A percentile compares a stretch with the other conserved stretches of the same genome.
phyloP scores from a whole-genome alignment of 306 rosid genomes.

The Cajanus cajan region DNA sequence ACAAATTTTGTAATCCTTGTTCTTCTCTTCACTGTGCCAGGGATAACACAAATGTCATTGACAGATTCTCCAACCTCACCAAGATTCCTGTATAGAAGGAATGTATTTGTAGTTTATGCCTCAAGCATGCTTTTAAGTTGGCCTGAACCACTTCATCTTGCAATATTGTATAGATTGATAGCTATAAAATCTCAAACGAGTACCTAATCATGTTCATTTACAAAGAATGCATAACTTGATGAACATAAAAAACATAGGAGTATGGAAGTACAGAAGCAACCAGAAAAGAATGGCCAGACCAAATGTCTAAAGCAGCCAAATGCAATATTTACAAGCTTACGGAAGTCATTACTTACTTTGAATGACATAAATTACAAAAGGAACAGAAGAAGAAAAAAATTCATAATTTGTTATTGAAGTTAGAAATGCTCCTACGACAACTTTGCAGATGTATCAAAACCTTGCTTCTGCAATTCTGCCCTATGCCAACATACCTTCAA shows the following conservation, averaged over 20 bases:
- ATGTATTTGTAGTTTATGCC: background rate
- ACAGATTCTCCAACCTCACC: background rate
- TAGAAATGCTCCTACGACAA: slow-evolving; percentile 54
- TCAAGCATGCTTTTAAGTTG: background rate
- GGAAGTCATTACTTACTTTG: slow-evolving; percentile 42
- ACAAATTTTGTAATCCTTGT: background rate
- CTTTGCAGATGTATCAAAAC: slow-evolving; percentile 58
- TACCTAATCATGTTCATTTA: slow-evolving; percentile 27
- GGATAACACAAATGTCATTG: background rate
- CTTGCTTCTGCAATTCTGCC: slow-evolving; percentile 50
- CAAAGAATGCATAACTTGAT: slow-evolving; percentile 29
- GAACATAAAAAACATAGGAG: slow-evolving; percentile 18
- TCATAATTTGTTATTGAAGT: slow-evolving; percentile 56
- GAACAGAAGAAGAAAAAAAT: slow-evolving; percentile 12
- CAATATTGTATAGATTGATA: background rate
- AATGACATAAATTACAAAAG: slow-evolving; percentile 24
- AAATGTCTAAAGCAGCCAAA: slow-evolving; percentile 59
- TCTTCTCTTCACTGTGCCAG: background rate
- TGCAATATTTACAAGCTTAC: slow-evolving; percentile 67
- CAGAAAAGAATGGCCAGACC: slow-evolving; percentile 63
- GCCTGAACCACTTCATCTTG: background rate
- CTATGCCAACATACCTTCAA: slow-evolving; percentile 48
- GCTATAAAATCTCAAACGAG: slow-evolving; percentile 6
- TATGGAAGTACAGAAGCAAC: slow-evolving; percentile 40
- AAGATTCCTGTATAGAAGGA: background rate